These are phyloP conservation scores for Talaromyces islandicus DNA, from an alignment of 2,329 filamentous ascomycete genomes.

Conservation along the genomic window DNA sequence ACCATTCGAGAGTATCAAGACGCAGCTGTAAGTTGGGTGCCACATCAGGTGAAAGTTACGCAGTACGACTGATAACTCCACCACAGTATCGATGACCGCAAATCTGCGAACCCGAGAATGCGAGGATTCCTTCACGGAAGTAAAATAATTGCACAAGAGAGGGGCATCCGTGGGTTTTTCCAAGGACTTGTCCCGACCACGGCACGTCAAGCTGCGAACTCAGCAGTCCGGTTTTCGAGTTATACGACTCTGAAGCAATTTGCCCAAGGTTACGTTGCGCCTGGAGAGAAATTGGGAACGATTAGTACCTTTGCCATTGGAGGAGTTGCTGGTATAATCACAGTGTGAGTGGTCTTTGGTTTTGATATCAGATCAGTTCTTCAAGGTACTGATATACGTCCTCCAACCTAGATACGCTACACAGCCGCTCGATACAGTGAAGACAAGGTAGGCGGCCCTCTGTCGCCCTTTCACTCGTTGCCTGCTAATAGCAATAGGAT, in stretches of 20 bases:
- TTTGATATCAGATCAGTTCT: neutral
- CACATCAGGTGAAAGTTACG: neutral
- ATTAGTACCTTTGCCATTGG: slow-evolving; percentile 87
- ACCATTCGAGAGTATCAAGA: slow-evolving; percentile 97
- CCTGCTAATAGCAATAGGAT: slow-evolving; percentile 51
- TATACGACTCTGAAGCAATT: slow-evolving; percentile 89
- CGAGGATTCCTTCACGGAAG: slow-evolving; percentile 88
- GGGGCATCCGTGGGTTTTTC: slow-evolving; percentile 88
- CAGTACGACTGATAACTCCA: neutral
- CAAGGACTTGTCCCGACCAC: slow-evolving; percentile 95
- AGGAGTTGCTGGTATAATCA: slow-evolving; percentile 81
- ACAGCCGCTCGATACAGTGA: slow-evolving; percentile 82
- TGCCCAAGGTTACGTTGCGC: slow-evolving; percentile 84
- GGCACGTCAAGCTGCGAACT: slow-evolving; percentile 89
- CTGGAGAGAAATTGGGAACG: slow-evolving; percentile 88
- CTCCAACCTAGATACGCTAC: slow-evolving; percentile 41
- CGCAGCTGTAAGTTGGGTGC: slow-evolving; percentile 62
- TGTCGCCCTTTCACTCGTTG: neutral
- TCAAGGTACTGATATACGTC: neutral
- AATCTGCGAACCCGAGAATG: slow-evolving; percentile 77
- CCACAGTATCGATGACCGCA: slow-evolving; percentile 86
- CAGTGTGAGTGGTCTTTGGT: slow-evolving; percentile 56
- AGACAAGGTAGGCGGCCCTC: slow-evolving; percentile 57
- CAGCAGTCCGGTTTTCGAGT: slow-evolving; percentile 80
- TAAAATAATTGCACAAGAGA: slow-evolving; percentile 77